Conservation (phyloP, 169 alveolate species). For the Plasmodium inui region DNA sequence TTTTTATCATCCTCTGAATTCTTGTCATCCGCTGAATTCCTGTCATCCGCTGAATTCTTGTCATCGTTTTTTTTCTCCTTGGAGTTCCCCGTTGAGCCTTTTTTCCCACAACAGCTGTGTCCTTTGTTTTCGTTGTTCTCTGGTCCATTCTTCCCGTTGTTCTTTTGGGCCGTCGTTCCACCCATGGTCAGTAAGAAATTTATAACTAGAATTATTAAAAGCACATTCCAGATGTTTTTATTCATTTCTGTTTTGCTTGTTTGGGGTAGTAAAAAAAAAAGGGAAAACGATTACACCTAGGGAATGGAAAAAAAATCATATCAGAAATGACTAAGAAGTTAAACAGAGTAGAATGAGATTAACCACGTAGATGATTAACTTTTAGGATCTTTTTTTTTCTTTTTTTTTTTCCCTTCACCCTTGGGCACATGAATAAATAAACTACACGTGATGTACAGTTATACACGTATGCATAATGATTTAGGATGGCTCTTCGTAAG, state of each 20-base stretch:
- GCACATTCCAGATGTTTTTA: slow-evolving; percentile 12
- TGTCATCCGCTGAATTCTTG: not conserved
- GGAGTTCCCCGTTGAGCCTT: not conserved
- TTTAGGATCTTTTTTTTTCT: not conserved
- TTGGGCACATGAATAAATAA: not conserved
- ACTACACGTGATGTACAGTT: not conserved
- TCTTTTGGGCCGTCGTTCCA: not conserved
- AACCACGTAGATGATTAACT: not conserved
- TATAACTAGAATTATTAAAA: slow-evolving; percentile 14
- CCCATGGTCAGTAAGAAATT: not conserved
- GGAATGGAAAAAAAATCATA: not conserved
- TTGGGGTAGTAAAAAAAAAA: not conserved
- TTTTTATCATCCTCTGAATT: not conserved
- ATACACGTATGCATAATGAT: not conserved
- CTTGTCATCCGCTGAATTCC: not conserved
- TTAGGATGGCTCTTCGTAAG: not conserved
- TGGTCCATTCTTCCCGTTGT: not conserved
- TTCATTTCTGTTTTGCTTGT: slow-evolving; percentile 2
- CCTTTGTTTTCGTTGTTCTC: not conserved
- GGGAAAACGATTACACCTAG: not conserved
- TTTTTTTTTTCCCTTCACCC: not conserved
- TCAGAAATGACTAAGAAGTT: not conserved
- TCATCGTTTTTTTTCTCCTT: not conserved
- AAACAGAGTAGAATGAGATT: not conserved
- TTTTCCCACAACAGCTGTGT: not conserved